These are phyloP conservation scores for Podospora bellae-mahoneyi DNA, from an alignment of 495 filamentous ascomycete species.

Conservation along the genomic window DNA sequence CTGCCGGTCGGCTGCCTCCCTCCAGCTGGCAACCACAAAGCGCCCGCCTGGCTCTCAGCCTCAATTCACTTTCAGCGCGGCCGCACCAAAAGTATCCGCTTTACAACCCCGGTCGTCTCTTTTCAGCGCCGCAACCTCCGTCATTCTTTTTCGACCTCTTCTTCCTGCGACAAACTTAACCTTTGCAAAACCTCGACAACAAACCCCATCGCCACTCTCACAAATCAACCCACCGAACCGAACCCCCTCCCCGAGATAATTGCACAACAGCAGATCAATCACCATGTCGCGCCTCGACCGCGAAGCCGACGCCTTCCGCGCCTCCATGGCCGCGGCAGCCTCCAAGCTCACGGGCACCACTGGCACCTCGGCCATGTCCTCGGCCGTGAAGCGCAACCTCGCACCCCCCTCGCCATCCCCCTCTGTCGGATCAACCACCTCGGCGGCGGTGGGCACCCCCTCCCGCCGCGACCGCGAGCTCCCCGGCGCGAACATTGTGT, in stretches of 20 bases:
- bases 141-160: slow-evolving; percentile 3
- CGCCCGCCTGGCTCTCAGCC: background rate
- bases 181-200: background rate
- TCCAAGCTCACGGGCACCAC: slow-evolving; percentile 41
- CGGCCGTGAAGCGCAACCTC: slow-evolving; percentile 38
- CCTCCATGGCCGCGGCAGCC: slow-evolving; percentile 46
- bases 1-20: background rate
- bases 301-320: slow-evolving; percentile 47
- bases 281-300: slow-evolving; percentile 52
- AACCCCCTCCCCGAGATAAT: background rate
- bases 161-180: background rate
- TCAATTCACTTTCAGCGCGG: background rate
- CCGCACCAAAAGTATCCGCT: background rate
- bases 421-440: slow-evolving; percentile 46
- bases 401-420: slow-evolving; percentile 39
- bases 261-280: background rate
- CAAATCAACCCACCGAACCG: background rate
- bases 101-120: background rate
- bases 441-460: slow-evolving; percentile 40
- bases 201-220: slow-evolving; percentile 1
- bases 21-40: background rate
- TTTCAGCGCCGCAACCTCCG: background rate
- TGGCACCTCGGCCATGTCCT: slow-evolving; percentile 21
- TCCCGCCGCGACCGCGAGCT: slow-evolving; percentile 52
- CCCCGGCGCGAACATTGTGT: slow-evolving; percentile 47